phyloP scores from a whole-genome alignment of 2,329 filamentous ascomycete genomes.

The Paraphaeosphaeria sporulosa region DNA sequence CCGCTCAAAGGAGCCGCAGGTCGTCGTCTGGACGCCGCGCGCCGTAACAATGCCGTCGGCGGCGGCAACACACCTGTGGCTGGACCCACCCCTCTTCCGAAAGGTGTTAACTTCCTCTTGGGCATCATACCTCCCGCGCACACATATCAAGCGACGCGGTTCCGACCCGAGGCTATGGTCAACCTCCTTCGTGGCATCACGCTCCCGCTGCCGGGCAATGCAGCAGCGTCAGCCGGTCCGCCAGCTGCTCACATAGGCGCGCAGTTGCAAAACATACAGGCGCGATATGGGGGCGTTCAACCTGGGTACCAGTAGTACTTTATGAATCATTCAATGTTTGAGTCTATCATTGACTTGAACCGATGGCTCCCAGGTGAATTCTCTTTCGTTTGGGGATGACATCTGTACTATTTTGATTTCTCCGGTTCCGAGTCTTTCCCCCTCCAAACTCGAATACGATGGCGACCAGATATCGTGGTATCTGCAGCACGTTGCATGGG shows the following conservation, averaged over 20 bases:
- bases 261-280: conserved; percentile 41
- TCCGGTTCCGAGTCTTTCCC: not conserved
- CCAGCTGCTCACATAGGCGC: conserved; percentile 17
- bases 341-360: not conserved
- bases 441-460: not conserved
- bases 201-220: conserved; percentile 23
- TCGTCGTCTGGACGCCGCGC: conserved; percentile 80
- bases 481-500: not conserved
- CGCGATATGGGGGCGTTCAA: conserved; percentile 35
- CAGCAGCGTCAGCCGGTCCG: conserved; percentile 8
- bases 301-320: conserved; percentile 10
- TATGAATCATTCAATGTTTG: not conserved
- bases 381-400: not conserved
- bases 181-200: conserved; percentile 68
- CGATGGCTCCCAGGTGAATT: not conserved
- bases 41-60: conserved; percentile 51
- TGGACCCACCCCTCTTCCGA: conserved; percentile 73
- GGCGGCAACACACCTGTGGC: conserved; percentile 38
- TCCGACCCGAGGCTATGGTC: conserved; percentile 76
- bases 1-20: conserved; percentile 91
- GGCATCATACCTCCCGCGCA: conserved; percentile 78
- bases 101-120: conserved; percentile 63
- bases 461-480: not conserved
- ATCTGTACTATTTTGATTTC: not conserved
- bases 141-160: conserved; percentile 73